A percentile compares a stretch with the other conserved stretches of the same genome.
Evolutionary conservation across 164 flowering plant species (phyloP).

Genomic region (Houttuynia cordata): DNA sequence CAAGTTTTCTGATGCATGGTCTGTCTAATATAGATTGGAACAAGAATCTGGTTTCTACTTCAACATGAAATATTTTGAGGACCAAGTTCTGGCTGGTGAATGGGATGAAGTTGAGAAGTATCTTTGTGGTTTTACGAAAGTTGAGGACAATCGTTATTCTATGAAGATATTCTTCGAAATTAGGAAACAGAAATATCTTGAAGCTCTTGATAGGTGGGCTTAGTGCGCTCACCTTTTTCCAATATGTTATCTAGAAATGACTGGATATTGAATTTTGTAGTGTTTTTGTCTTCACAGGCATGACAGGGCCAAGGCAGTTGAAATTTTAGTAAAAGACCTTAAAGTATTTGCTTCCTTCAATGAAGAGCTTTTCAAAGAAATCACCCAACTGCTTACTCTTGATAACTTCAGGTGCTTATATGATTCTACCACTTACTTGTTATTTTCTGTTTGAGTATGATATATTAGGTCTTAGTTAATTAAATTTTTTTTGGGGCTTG

Average conservation of each 20-base stretch:
- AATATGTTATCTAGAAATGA: neutral
- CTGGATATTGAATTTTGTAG: neutral
- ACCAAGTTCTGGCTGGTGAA: conserved; percentile 56
- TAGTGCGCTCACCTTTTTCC: neutral
- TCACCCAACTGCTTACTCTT: conserved; percentile 65
- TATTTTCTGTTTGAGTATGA: neutral
- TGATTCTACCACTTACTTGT: neutral
- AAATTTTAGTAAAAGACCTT: conserved; percentile 74
- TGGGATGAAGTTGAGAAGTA: conserved; percentile 55
- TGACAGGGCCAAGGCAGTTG: conserved; percentile 73
- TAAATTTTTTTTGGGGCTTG: neutral
- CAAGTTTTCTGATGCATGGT: conserved; percentile 8
- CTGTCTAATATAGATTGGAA: conserved; percentile 26
- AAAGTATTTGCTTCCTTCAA: conserved; percentile 72
- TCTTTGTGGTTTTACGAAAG: conserved; percentile 34
- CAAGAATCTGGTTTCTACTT: conserved; percentile 28
- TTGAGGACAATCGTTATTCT: conserved; percentile 20
- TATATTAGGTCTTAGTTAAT: neutral
- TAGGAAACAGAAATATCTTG: conserved; percentile 44
- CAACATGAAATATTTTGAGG: conserved; percentile 62
- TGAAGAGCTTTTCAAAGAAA: conserved; percentile 79
- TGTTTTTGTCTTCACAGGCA: conserved; percentile 22
- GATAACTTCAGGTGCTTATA: conserved; percentile 60
- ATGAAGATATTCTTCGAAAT: conserved; percentile 19
- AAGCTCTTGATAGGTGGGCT: conserved; percentile 39